These are phyloP conservation scores for Stipa capillata DNA, from an alignment of 176 grass and related monocot genomes.

Conservation along the genomic window DNA sequence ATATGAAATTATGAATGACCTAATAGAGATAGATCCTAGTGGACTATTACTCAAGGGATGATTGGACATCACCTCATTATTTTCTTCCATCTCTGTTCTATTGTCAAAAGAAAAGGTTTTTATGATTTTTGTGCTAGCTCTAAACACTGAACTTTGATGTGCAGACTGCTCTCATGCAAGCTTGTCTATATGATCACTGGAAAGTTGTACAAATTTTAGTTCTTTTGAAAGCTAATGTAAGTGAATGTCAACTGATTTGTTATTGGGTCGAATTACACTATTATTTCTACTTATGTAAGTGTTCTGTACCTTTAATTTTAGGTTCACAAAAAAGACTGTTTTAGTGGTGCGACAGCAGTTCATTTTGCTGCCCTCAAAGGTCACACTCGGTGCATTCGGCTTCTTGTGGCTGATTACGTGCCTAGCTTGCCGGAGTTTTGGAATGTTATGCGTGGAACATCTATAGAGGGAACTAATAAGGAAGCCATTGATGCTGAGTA, in stretches of 20 bases:
- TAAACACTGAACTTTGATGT: not conserved
- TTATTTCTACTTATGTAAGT: slow-evolving; percentile 8
- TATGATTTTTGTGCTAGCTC: not conserved
- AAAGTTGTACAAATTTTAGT: slow-evolving; percentile 97
- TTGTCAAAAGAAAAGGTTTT: not conserved
- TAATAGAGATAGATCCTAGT: not conserved
- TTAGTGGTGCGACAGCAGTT: slow-evolving; percentile 81
- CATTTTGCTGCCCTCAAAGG: slow-evolving; percentile 95
- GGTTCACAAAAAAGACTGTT: slow-evolving; percentile 88
- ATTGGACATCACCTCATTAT: not conserved
- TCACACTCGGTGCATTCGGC: slow-evolving; percentile 72
- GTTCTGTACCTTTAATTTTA: slow-evolving; percentile 34
- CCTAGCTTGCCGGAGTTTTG: slow-evolving; percentile 86
- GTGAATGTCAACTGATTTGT: slow-evolving; percentile 6
- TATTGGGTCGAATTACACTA: not conserved
- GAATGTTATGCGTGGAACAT: slow-evolving; percentile 46
- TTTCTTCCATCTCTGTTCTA: not conserved
- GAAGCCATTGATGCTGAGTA: slow-evolving; percentile 58
- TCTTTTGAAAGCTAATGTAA: slow-evolving; percentile 99
- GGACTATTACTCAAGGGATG: not conserved
- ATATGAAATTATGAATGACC: not conserved
- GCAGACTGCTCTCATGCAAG: slow-evolving; percentile 97
- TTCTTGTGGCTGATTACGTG: slow-evolving; percentile 76
- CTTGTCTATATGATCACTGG: slow-evolving; percentile 92
- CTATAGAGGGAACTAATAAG: slow-evolving; percentile 35